These are phyloP conservation scores for Tulasnella sp. DNA, from an alignment of 768 basidiomycete species.

Conservation along the genomic window DNA sequence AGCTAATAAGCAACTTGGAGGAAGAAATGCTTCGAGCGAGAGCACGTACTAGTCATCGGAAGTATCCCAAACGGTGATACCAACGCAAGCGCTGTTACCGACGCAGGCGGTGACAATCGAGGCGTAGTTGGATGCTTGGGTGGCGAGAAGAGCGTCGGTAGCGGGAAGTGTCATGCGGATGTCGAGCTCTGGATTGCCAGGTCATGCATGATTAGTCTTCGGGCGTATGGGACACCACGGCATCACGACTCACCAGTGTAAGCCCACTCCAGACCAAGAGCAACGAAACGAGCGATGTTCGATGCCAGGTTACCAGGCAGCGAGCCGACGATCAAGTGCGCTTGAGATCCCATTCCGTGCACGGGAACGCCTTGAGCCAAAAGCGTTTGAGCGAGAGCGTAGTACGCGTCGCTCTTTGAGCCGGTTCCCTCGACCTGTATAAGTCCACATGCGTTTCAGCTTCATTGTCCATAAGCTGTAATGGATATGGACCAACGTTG, in stretches of 20 bases:
- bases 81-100: slow-evolving; percentile 24
- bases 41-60: neutral
- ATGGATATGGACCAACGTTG: no score
- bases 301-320: slow-evolving; percentile 27
- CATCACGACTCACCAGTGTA: slow-evolving; percentile 37
- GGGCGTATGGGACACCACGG: no score
- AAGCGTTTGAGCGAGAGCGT: slow-evolving; percentile 40
- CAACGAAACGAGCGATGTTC: slow-evolving; percentile 41
- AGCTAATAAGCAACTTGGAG: slow-evolving; percentile 29
- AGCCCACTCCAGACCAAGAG: slow-evolving; percentile 53
- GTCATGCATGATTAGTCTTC: no score
- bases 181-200: slow-evolving; percentile 50
- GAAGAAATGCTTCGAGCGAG: neutral
- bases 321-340: slow-evolving; percentile 7
- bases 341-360: slow-evolving; percentile 47
- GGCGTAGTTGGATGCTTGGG: slow-evolving; percentile 48
- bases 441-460: no score
- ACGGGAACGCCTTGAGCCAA: slow-evolving; percentile 39
- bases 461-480: no score
- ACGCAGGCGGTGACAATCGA: slow-evolving; percentile 44
- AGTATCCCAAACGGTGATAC: slow-evolving; percentile 20
- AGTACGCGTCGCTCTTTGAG: slow-evolving; percentile 46
- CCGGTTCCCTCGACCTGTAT: slow-evolving; percentile 1
- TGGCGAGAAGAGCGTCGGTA: slow-evolving; percentile 36
- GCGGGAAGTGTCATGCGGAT: slow-evolving; percentile 47